Base-by-base conservation (phyloP, 2,329 filamentous ascomycete species). In the Ceratocystis eucalypticola region DNA sequence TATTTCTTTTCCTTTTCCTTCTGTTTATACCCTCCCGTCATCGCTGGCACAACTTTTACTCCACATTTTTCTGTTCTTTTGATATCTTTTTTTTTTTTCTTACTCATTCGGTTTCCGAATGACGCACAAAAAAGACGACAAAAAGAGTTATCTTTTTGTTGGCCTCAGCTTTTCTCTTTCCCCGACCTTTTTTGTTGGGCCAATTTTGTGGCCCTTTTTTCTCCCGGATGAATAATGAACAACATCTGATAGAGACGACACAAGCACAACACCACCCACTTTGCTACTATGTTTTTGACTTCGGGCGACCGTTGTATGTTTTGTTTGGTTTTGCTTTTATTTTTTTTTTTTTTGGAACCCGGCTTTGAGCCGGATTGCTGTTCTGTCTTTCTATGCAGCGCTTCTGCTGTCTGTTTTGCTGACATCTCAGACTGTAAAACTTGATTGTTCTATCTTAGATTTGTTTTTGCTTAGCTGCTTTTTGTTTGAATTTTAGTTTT, bases 161-260 rank as follows among this genome's bases (percentile, higher is more conserved):
- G 53, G 53, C 7, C 53, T 59, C 28, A 17, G 53, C 53, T 33
- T 17, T 25, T 17, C 28, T 17, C 10, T 17, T 37, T 37, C 33
- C 33, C 33, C 10, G 8, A 37, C 8, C 33, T 37, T 3, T 37
- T 59, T n/a, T 59, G 53, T 59, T 59, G 53, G 53, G 53, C 53
- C 25, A 22, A 12, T 12, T 25, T 25, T 5, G 22, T 28, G 33
- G 33, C 33, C 33, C 10, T 30, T 33, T 57, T 57, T 12, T 57
- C 15, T 30, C 22, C 30, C 53, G 2, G 25, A 59, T 59, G 53
- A 22, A 59, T 59, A 37, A 59, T 33, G 53, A 59, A 8, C 53
- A 28, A 57, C 53, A 59, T 33, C 15, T 33, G 28, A 59, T 59
- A 59, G 25, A 59, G 53, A 59, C 28, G 53, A 59, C 53, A 59